Evolutionary conservation across 192 early-diverging fungal species (phyloP).

Genomic region (Podila epigama): DNA sequence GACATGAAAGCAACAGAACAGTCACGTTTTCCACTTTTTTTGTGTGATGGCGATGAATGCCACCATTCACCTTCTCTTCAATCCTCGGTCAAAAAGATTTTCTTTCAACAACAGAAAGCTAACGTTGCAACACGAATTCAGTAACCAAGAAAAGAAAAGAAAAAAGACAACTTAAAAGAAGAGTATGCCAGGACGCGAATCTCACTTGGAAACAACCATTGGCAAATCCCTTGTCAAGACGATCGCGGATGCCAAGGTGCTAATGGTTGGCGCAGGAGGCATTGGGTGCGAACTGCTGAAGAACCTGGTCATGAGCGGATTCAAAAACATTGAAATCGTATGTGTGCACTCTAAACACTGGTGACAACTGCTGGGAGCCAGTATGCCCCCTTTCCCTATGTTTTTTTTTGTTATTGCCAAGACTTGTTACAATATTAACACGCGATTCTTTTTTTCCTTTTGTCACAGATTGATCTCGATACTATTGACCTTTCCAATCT

Average conservation of each 20-base stretch:
- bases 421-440: neutral
- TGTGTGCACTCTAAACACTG: neutral
- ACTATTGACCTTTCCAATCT: conserved; percentile 98
- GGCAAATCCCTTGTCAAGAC: conserved; percentile 18
- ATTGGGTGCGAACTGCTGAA: conserved; percentile 99
- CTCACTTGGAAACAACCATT: conserved; percentile 38
- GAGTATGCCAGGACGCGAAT: conserved; percentile 22
- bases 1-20: no score
- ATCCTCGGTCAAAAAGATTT: no score
- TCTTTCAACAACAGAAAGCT: no score
- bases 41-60: no score
- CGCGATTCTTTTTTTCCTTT: neutral
- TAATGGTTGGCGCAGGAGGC: conserved; percentile 89
- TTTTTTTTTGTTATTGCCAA: neutral
- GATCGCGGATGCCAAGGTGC: conserved; percentile 41
- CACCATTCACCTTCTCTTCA: no score
- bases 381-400: no score
- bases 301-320: conserved; percentile 90
- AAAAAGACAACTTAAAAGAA: conserved; percentile 7
- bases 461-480: conserved; percentile 88
- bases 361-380: no score
- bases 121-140: neutral
- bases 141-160: neutral
- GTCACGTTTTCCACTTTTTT: no score
- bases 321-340: conserved; percentile 81